phyloP scores from a whole-genome alignment of 2,329 filamentous ascomycete species.

The Trichophyton rubrum region DNA sequence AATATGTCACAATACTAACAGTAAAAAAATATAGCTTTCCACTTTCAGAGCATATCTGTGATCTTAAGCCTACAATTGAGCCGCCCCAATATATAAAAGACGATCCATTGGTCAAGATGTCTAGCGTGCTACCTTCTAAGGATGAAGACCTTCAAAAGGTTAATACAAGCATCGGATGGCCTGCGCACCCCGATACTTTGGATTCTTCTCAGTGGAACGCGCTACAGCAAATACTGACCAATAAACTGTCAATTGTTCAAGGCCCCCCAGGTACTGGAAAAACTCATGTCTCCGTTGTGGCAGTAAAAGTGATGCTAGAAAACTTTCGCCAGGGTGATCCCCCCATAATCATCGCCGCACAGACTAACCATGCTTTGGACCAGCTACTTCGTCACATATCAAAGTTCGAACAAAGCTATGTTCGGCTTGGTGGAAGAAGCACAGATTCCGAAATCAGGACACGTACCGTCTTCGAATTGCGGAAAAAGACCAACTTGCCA shows the following conservation, averaged over 20 bases:
- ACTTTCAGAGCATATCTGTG: conserved; percentile 33
- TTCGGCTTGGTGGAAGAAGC: conserved; percentile 58
- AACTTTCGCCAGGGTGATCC: conserved; percentile 46
- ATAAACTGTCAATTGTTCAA: conserved; percentile 63
- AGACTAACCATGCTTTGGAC: conserved; percentile 85
- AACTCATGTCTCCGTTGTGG: conserved; percentile 65
- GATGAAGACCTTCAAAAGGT: conserved; percentile 31
- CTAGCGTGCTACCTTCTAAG: conserved; percentile 25
- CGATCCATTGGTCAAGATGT: conserved; percentile 41
- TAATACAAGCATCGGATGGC: conserved; percentile 44
- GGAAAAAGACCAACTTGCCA: conserved; percentile 23
- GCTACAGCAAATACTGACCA: conserved; percentile 56
- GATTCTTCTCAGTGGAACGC: conserved; percentile 61
- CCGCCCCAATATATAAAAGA: conserved; percentile 42
- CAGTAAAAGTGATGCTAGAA: conserved; percentile 51
- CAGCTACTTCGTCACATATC: conserved; percentile 59
- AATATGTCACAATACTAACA: background rate
- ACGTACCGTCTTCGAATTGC: conserved; percentile 54
- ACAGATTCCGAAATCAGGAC: conserved; percentile 52
- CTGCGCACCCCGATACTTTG: conserved; percentile 36
- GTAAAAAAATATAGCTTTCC: conserved; percentile 28
- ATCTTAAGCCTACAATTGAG: conserved; percentile 28
- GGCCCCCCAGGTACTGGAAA: conserved; percentile 73
- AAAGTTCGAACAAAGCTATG: conserved; percentile 49
- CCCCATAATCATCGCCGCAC: conserved; percentile 67